Evolutionary conservation across 345 rosid genomes (phyloP).

Genomic region (Citrus trifoliata): DNA sequence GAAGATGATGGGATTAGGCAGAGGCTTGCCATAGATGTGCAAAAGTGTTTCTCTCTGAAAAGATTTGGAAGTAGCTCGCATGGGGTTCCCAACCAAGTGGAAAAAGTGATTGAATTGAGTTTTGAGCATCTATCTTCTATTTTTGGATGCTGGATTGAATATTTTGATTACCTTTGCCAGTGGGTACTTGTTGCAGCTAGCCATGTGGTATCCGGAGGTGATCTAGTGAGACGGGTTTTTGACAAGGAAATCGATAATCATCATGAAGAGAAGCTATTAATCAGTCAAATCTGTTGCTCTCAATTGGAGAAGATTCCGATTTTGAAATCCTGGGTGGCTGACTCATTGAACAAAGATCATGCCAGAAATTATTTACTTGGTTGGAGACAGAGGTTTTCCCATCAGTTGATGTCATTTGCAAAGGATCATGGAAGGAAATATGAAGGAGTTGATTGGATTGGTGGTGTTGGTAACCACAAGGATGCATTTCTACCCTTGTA

Average conservation of each 20-base stretch:
- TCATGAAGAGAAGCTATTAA: constrained; percentile 85
- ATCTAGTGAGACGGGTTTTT: constrained; percentile 81
- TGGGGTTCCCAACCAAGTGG: constrained; percentile 73
- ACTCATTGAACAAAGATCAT: constrained; percentile 19
- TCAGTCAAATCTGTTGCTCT: constrained; percentile 71
- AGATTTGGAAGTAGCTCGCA: constrained; percentile 14
- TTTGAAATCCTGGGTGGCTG: constrained; percentile 19
- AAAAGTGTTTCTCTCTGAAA: constrained; percentile 48
- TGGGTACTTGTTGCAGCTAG: constrained; percentile 57
- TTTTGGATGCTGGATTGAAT: constrained; percentile 79
- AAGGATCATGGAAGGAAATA: constrained; percentile 37
- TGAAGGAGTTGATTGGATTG: constrained; percentile 62
- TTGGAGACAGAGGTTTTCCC: constrained; percentile 60
- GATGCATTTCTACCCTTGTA: constrained; percentile 82
- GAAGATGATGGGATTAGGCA: constrained; percentile 87
- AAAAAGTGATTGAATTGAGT: constrained; percentile 75
- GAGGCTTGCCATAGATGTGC: constrained; percentile 58
- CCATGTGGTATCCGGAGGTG: constrained; percentile 42
- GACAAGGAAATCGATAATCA: constrained; percentile 96
- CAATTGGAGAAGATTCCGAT: constrained; percentile 61
- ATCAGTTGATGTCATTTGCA: constrained; percentile 54
- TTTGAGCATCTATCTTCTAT: constrained; percentile 61
- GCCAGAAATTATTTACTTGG: constrained; percentile 31
- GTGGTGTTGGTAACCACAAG: constrained; percentile 84
- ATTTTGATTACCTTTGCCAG: constrained; percentile 51